Evolutionary conservation across 805 yeast species (phyloP), one percentile per base, ranked within the genome.

Genomic region (Candida peoriensis): DNA sequence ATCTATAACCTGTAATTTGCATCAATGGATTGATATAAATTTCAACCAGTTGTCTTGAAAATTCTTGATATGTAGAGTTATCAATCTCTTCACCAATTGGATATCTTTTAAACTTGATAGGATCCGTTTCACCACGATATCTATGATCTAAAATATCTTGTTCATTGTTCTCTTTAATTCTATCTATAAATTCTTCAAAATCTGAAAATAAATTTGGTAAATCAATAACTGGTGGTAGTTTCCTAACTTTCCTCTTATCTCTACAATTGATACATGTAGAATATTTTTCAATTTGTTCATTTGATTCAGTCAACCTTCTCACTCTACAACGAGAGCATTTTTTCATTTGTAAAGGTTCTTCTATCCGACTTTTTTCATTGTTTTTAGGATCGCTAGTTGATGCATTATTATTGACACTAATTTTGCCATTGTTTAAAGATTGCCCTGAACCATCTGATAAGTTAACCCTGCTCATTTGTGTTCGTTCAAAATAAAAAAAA

Each of bases 261-360:
- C 73, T 46, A 46, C 73, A 67, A 26, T 52, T 58, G 19, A 48
- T 17, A 39, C 73, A 67, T 0, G 73, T 67, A n/a, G 63, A 61
- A 43, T 65, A 67, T 39, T 60, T 63, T n/a, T 41, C 41, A 25
- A 66, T 44, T 26, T 57, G 51, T 6, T 54, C 61, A 3, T 44
- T 34, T 7, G 52, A 44, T 39, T 67, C 73, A 15, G 47, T 44
- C 1, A 46, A 19, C 34, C 73, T 42, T 29, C 62, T 66, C 16
- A 63, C 66, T 13, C 72, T 48, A 42, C 73, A 67, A 24, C 73
- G 54, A 2, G 72, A 58, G 39, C 73, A 67, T 37, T 67, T 67
- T 45, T 55, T 61, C 8, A 58, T 43, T 11, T n/a, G n/a, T n/a
- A n/a, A n/a, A n/a, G n/a, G n/a, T n/a, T n/a, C n/a, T n/a, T n/a